Evolutionary conservation across 1,139 yeast genomes (phyloP).

Genomic region (Geotrichum histeridarum): DNA sequence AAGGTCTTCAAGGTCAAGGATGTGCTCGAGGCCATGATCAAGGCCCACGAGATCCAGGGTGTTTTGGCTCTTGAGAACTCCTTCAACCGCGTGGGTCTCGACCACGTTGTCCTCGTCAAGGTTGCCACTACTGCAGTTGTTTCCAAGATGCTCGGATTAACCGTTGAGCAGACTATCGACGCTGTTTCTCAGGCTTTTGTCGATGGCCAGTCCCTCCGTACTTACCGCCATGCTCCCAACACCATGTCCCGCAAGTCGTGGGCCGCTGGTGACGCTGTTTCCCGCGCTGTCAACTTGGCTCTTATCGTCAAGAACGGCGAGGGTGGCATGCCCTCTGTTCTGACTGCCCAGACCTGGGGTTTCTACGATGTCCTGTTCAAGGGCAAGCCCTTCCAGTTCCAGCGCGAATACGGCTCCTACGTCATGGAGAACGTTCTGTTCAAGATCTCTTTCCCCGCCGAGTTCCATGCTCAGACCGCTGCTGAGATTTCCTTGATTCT

Average conservation of each 20-base stretch:
- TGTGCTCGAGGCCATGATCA: slow-evolving; percentile 51
- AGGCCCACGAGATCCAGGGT: slow-evolving; percentile 61
- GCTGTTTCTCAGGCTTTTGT: slow-evolving; percentile 57
- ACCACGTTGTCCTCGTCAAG: slow-evolving; percentile 54
- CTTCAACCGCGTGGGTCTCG: slow-evolving; percentile 55
- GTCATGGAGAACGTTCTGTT: slow-evolving; percentile 61
- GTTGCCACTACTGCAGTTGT: slow-evolving; percentile 60
- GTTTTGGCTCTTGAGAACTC: slow-evolving; percentile 54
- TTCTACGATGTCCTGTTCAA: slow-evolving; percentile 55
- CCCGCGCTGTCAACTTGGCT: slow-evolving; percentile 55
- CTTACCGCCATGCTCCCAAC: slow-evolving; percentile 60
- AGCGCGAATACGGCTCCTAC: slow-evolving; percentile 50
- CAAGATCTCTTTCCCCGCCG: slow-evolving; percentile 62
- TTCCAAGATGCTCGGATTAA: slow-evolving; percentile 48
- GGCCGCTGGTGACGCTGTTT: slow-evolving; percentile 63
- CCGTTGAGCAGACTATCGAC: slow-evolving; percentile 48
- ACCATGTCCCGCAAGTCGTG: slow-evolving; percentile 59
- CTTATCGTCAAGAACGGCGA: slow-evolving; percentile 50
- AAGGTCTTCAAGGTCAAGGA: slow-evolving; percentile 46
- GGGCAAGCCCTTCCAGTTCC: slow-evolving; percentile 50
- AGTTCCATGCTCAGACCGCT: slow-evolving; percentile 63
- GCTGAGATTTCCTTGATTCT: slow-evolving; percentile 53
- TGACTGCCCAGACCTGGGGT: slow-evolving; percentile 57
- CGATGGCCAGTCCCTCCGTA: slow-evolving; percentile 54
- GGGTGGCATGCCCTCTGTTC: slow-evolving; percentile 53